Evolutionary conservation across 768 basidiomycete species (phyloP), one percentile per base, ranked within the genome.

Genomic region (Boletellus ananiceps): DNA sequence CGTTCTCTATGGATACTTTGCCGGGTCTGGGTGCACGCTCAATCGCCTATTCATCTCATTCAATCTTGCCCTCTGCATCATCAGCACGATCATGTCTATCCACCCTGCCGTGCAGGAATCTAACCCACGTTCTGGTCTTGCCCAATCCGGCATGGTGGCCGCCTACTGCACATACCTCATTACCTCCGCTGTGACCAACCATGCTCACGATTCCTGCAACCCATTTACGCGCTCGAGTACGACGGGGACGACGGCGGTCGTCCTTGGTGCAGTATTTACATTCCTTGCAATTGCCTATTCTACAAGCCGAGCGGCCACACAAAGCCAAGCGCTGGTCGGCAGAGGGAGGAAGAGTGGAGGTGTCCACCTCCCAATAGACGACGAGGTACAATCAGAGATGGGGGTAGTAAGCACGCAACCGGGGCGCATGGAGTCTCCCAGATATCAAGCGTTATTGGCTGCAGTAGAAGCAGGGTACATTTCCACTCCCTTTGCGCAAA

Each of bases 241-340:
- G 41, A 88, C 94, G 0, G 83, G 85, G 51, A 92, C 83, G 33
- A 93, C 92, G 8, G 86, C 90, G 2, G 82, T 96, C 40, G 74
- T 97, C 23, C 76, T 97, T 38, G 96, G 96, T 27, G 96, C 91
- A 8, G 67, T 92, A 11, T 96, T 99, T 69, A 99, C 96, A 0
- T 99, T 99, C 82, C 70, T 98, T 40, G 94, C 96, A 5, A 96
- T 99, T 57, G 95, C 96, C 7, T 99, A 97, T 64, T 97, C 94
- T 25, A 98, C 96, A 0, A 89, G 86, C 21, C 79, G 95, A 44
- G 96, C 96, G 5, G 96, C 96, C 9, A 99, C 96, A 0, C 93
- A 95, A 69, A 91, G 88, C 60, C 83, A 88, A 50, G 95, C 93
- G 7, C 71, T 99, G 19, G 86, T 88, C 0, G 94, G 93, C 2